phyloP scores from a whole-genome alignment of 2,329 filamentous ascomycete species.

The Pezicula carpinea region DNA sequence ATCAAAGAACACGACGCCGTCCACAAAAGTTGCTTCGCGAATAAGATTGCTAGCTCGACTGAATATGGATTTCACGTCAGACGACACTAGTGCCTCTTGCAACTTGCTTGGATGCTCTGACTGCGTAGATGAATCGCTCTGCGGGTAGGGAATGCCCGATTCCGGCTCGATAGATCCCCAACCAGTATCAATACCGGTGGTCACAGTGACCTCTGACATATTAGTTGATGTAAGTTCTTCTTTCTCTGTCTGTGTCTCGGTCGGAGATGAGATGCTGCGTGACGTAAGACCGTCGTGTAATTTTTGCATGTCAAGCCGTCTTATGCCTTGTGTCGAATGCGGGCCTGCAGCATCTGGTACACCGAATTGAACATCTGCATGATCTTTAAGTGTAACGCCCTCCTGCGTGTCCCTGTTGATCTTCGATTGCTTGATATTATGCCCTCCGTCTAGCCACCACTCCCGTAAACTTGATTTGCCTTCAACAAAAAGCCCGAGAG shows the following conservation, averaged over 20 bases:
- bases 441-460: constrained; percentile 1
- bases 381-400: not conserved
- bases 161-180: no score
- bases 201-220: no score
- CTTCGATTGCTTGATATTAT: not conserved
- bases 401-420: not conserved
- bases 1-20: constrained; percentile 8
- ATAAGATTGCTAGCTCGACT: constrained; percentile 8
- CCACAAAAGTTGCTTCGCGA: constrained; percentile 6
- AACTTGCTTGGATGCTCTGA: not conserved
- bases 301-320: no score
- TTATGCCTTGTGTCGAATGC: no score
- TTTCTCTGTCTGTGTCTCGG: no score
- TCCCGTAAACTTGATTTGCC: constrained; percentile 30
- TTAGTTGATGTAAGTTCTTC: no score
- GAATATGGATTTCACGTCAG: constrained; percentile 1
- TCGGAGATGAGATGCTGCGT: no score
- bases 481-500: constrained; percentile 45
- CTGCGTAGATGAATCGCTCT: no score
- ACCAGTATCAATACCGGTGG: no score
- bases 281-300: no score
- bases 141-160: no score
- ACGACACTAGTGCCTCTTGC: not conserved
- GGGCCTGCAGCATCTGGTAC: not conserved
- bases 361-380: not conserved